Evolutionary conservation across 2,329 filamentous ascomycete species (phyloP), one percentile per base, ranked within the genome.

Genomic region (Microcyclospora pomicola): DNA sequence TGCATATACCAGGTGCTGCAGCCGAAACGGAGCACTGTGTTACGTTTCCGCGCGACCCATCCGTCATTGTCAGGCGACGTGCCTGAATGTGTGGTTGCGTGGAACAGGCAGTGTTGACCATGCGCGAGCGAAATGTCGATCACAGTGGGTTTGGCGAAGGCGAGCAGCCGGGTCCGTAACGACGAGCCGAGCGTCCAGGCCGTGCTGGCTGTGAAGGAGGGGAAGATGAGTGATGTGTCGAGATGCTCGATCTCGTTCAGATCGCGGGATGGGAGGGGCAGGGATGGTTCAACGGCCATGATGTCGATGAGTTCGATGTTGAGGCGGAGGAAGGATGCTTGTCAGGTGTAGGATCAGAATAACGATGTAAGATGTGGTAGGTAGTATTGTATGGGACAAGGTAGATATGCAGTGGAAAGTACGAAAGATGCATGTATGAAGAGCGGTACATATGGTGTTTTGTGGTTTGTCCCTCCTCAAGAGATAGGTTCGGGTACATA

Each of bases 21-120:
- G 0, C 81, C 81, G 62, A 75, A 88, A 9, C 82, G 65, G 37
- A 85, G 61, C 6, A 85, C 82, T 0, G 79, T 80, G 41, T 74
- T 75, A 11, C 77, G 66, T 66, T 91, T 88, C 27, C 82, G 67
- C 29, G 67, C 60, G 15, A 83, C 77, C 80, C 59, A 61, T 14
- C 27, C 36, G 35, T 56, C 56, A 42, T 61, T 60, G 57, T 88
- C 83, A 0, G 81, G 78, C 42, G 71, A 66, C 4, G 75, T 73
- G 6, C 82, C 82, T 0, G 73, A 62, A 31, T 80, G 72, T 0
- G 77, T 80, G 3, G 72, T 74, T 41, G 68, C 66, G 55, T 86
- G 81, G 65, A 85, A 88, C 14, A 88, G 61, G 35, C 52, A 56
- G 46, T 59, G 56, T 12, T 61, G 58, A 36, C 43, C 50, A 51